Conservation (phyloP, 257 asterid genomes). For the Schizonepeta tenuifolia region DNA sequence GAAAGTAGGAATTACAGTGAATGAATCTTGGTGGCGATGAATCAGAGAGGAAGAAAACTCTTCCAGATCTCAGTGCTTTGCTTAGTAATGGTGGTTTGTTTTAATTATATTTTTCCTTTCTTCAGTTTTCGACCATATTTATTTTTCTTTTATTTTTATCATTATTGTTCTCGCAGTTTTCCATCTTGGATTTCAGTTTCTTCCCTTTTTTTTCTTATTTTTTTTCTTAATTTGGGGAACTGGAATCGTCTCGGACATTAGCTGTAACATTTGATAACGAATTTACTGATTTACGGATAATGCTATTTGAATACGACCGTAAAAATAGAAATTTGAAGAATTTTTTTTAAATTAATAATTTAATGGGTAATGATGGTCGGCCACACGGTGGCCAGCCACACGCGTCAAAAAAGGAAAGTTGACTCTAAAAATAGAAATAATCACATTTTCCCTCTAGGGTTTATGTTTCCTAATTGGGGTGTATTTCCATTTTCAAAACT, state of each 20-base stretch:
- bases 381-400: no score
- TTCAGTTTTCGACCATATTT: slow-evolving; percentile 4
- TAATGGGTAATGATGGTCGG: no score
- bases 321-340: no score
- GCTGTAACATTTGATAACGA: background rate
- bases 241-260: background rate
- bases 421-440: no score
- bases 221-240: background rate
- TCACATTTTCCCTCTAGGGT: no score
- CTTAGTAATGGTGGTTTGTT: background rate
- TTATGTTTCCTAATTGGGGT: no score
- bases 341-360: no score
- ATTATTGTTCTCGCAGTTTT: background rate
- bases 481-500: no score
- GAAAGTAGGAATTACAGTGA: slow-evolving; percentile 22
- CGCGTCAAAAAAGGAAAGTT: no score
- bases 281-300: no score
- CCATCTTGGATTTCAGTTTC: background rate
- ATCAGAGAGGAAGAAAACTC: slow-evolving; percentile 29
- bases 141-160: background rate
- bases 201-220: no score
- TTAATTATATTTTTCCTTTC: background rate
- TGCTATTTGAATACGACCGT: no score
- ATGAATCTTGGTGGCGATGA: slow-evolving; percentile 36
- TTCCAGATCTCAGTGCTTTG: slow-evolving; percentile 37